Evolutionary conservation across 2,329 filamentous ascomycete species (phyloP).

Genomic region (Fusarium continuum): DNA sequence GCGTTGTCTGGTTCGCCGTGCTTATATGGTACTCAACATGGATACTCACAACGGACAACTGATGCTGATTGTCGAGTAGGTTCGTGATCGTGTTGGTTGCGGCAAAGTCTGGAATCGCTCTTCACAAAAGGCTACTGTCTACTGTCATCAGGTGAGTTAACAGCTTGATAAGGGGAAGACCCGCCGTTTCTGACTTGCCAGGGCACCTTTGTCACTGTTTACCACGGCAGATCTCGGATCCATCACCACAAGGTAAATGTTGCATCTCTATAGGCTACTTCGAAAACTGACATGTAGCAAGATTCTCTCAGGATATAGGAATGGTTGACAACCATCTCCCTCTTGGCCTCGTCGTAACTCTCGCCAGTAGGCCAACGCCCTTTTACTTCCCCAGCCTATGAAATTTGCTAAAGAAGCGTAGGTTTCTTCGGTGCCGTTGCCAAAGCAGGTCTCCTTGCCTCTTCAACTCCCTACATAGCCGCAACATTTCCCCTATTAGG

Average conservation of each 20-base stretch:
- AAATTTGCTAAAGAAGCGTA: constrained; percentile 19
- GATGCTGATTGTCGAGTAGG: constrained; percentile 19
- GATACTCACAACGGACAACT: rapidly evolving
- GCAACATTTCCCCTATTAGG: constrained; percentile 55
- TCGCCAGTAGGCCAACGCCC: constrained; percentile 46
- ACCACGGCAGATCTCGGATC: constrained; percentile 52
- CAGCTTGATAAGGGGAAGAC: rapidly evolving
- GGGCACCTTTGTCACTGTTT: constrained; percentile 54
- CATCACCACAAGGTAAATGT: constrained; percentile 52
- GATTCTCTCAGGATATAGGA: constrained; percentile 56
- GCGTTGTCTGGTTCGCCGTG: constrained; percentile 34
- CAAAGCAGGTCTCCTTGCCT: constrained; percentile 39
- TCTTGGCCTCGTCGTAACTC: constrained; percentile 46
- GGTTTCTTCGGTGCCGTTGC: constrained; percentile 48
- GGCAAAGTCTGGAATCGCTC: constrained; percentile 40
- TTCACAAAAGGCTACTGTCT: constrained; percentile 39
- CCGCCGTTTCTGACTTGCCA: constrained; percentile 32
- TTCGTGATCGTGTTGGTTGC: constrained; percentile 45
- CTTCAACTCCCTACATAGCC: constrained; percentile 47
- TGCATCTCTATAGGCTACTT: rapidly evolving
- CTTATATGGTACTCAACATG: constrained; percentile 30
- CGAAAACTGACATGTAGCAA: constrained; percentile 11
- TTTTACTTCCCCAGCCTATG: background rate
- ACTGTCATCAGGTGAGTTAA: constrained; percentile 31
- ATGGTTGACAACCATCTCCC: constrained; percentile 56